Evolutionary conservation across 768 basidiomycete genomes (phyloP), one percentile per base, ranked within the genome.

Genomic region (Mycena polygramma): DNA sequence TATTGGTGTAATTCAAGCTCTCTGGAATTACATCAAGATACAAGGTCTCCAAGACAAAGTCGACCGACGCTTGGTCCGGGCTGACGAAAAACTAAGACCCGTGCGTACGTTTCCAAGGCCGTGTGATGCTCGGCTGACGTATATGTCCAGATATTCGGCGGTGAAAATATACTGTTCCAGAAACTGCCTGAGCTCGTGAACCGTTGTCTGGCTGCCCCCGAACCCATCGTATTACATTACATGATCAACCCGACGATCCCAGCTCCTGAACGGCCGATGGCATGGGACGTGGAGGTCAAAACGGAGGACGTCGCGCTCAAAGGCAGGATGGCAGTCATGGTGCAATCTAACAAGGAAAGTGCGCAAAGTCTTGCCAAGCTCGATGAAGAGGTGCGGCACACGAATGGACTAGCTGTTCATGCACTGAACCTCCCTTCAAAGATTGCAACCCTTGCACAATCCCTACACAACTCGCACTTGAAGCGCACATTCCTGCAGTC

Each of bases 11-110:
- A 87, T 97, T 20, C 91, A 94, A 65, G 88, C 93, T 0, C 78
- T 98, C 14, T 99, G 97, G 97, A 94, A 93, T 75, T 96, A 97
- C 74, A 93, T 98, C 82, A 97, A 96, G 78, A 83, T 91, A 17
- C 86, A 95, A 73, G 88, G 90, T 30, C 81, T 97, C 20, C 94
- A 95, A 79, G 94, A 95, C 79, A 95, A 94, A 73, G 88, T 88
- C 0, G 94, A 95, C 79, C 84, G 94, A 65, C 87, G 91, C 46
- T 78, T 89, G 59, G 89, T 95, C 60, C 88, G 88, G 14, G 85
- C 90, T 3, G 94, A 95, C 74, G 92, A 90, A 15, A 85, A 84
- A 63, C 82, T 95, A 52, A 84, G 88, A 78, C 84, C 87, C 0
- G 94, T 95, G 77, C 69, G 83, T 79, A 7, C 41, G 41, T n/a